Evolutionary conservation across 345 rosid genomes (phyloP).

Genomic region (Ailanthus altissimus): DNA sequence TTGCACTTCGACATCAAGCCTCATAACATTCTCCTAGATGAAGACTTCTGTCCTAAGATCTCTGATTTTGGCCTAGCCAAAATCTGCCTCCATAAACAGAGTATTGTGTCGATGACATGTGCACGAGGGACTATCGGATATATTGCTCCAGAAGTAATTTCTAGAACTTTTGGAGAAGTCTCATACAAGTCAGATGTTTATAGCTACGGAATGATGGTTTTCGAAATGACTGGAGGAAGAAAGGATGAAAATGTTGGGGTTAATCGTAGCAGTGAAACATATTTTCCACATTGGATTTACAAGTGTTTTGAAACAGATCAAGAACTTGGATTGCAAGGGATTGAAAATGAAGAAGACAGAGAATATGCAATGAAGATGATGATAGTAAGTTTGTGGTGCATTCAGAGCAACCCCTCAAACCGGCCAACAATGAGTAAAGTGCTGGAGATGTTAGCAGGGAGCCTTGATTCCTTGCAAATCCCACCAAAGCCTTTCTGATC

Average conservation of each 20-base stretch:
- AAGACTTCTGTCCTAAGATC: too few relatives aligned
- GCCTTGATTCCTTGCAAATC: neutral
- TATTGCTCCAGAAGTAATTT: neutral
- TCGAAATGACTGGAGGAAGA: neutral
- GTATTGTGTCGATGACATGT: neutral
- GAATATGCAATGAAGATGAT: neutral
- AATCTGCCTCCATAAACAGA: neutral
- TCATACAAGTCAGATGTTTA: neutral
- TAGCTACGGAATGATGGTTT: slow-evolving; percentile 10
- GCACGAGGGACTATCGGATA: neutral
- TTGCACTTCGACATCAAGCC: too few relatives aligned
- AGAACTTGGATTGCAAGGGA: neutral
- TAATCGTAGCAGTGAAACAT: neutral
- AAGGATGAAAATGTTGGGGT: neutral
- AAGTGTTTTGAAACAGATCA: neutral
- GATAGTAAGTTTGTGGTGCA: slow-evolving; percentile 4
- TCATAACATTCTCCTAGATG: too few relatives aligned
- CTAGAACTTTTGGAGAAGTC: neutral
- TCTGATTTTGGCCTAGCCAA: neutral
- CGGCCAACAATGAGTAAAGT: neutral
- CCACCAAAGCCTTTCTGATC: neutral
- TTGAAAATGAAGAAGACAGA: neutral
- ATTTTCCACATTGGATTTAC: slow-evolving; percentile 5
- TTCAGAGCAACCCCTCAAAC: neutral
- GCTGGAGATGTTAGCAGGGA: neutral